Evolutionary conservation across 768 basidiomycete species (phyloP).

Genomic region (Astraeus odoratus): DNA sequence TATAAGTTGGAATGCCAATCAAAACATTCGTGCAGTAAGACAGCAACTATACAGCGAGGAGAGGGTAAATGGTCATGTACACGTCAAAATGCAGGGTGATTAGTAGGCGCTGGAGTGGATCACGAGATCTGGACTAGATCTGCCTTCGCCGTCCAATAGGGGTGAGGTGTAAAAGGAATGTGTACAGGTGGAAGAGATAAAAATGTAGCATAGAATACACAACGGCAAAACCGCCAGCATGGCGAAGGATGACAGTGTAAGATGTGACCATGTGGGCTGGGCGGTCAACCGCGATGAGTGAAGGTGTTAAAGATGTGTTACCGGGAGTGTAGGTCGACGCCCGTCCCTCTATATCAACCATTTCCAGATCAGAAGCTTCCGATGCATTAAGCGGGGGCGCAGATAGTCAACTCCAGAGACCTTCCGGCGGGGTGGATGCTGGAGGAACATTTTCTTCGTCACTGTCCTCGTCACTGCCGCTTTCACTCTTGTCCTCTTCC

Average conservation of each 20-base stretch:
- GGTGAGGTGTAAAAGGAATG: slow-evolving; percentile 32
- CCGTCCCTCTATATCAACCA: slow-evolving; percentile 25
- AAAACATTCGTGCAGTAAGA: slow-evolving; percentile 10
- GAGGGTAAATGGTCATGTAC: slow-evolving; percentile 25
- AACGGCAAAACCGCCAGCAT: slow-evolving; percentile 28
- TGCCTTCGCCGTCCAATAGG: slow-evolving; percentile 23
- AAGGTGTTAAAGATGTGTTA: slow-evolving; percentile 13
- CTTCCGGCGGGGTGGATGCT: slow-evolving; percentile 23
- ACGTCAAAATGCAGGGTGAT: slow-evolving; percentile 18
- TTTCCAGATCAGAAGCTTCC: slow-evolving; percentile 9
- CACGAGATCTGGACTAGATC: slow-evolving; percentile 13
- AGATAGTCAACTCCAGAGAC: slow-evolving; percentile 29
- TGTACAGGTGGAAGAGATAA: slow-evolving; percentile 39
- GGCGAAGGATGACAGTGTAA: slow-evolving; percentile 24
- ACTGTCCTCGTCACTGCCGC: slow-evolving; percentile 33
- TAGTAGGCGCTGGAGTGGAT: not conserved
- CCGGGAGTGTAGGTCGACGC: slow-evolving; percentile 12
- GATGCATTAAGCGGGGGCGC: slow-evolving; percentile 13
- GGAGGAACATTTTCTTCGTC: slow-evolving; percentile 36
- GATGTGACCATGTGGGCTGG: slow-evolving; percentile 22
- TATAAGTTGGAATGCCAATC: slow-evolving; percentile 25
- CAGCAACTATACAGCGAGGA: slow-evolving; percentile 22
- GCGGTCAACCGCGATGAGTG: slow-evolving; percentile 13
- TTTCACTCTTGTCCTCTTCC: slow-evolving; percentile 27
- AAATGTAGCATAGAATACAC: slow-evolving; percentile 37